These are phyloP conservation scores for Solanum aculeatissimum DNA, from an alignment of 305 asterid species.

Conservation along the genomic window DNA sequence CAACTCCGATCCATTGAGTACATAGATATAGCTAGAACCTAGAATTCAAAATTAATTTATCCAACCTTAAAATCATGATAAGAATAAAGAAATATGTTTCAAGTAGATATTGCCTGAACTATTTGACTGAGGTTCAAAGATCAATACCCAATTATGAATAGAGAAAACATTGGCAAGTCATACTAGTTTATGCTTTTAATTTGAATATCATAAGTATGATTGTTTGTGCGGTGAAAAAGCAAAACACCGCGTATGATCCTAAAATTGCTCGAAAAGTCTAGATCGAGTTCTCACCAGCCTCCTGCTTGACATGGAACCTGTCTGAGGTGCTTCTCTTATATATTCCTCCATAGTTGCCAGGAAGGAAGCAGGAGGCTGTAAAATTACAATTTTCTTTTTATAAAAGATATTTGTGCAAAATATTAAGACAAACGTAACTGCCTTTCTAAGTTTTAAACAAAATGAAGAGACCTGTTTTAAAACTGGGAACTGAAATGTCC, in stretches of 20 bases:
- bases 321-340: conserved; percentile 69
- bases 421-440: background rate
- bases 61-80: background rate
- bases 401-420: background rate
- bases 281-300: conserved; percentile 28
- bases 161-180: background rate
- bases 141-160: background rate
- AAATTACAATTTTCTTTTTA: background rate
- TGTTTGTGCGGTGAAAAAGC: background rate
- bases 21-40: background rate
- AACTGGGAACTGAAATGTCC: conserved; percentile 79
- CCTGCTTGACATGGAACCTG: conserved; percentile 22
- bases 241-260: background rate
- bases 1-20: background rate
- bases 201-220: background rate
- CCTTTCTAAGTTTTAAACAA: background rate
- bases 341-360: conserved; percentile 93
- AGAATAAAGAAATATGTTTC: background rate
- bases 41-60: background rate
- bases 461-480: conserved; percentile 56
- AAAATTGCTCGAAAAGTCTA: background rate
- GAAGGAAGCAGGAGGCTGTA: conserved; percentile 82
- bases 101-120: background rate
- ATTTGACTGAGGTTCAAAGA: background rate
- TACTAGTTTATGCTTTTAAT: background rate